Base-by-base conservation (phyloP, 2,329 filamentous ascomycete species). In the Fusarium dimerum region DNA sequence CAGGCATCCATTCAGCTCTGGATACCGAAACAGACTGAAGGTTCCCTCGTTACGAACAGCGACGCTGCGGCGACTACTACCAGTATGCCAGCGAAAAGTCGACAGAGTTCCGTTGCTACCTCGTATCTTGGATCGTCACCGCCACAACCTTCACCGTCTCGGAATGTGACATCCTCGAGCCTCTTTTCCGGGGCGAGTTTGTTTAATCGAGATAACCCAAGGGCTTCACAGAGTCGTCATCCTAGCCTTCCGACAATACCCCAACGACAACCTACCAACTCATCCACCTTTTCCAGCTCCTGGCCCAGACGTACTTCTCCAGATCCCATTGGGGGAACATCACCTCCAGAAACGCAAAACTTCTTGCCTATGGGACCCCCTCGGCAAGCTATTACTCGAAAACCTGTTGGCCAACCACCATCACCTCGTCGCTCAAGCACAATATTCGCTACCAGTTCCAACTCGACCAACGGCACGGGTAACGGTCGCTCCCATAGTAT, bases 1-100 rank as follows among this genome's bases (percentile, higher is more conserved):
- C 51, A 55, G 6, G 69, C 69, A 15, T 65, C 62, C 9, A 48
- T 71, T 10, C 68, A 71, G 16, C 62, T 71, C 32, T 71, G 68
- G 68, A 56, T 71, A 40, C 64, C 68, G 3, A 68, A 67, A 38
- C 51, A 56, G 34, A 51, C 64, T 1, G 60, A 59, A 3, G 67
- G 65, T 0, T 61, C 63, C 1, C 59, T 71, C 1, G 61, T 71
- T 16, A 69, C 55, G 0, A 65, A 59, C 8, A 66, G 63, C 3
- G 64, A 66, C 41, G 64, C 60, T 2, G 47, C 59, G 3, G 50
- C 52, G 7, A 58, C 54, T 11, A 30, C 45, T 8, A 45, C 39
- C 3, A 51, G 48, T 13, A 54, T 38, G 15, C 29, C 51, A 10
- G 42, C 52, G 6, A 16, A 49, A 9, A 54, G 47, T 18, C 62